Evolutionary conservation across 176 grass and related monocot genomes (phyloP).

Genomic region (Oryza australiensis): DNA sequence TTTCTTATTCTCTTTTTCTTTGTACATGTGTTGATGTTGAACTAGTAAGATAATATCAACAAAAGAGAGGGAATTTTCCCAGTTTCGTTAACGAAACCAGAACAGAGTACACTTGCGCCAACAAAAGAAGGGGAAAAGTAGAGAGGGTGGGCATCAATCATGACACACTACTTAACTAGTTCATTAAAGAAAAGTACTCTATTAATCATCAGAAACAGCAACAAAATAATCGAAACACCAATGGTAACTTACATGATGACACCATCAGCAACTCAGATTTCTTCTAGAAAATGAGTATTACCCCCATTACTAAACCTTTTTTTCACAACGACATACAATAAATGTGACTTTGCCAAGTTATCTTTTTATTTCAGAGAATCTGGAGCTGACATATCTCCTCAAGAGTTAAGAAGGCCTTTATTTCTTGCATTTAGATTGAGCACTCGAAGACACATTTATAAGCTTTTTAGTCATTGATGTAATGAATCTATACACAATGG

Average conservation of each 20-base stretch:
- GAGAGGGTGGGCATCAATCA: neutral
- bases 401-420: neutral
- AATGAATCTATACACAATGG: neutral
- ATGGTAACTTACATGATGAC: neutral
- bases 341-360: neutral
- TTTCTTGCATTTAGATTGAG: neutral
- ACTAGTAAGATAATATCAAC: neutral
- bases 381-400: neutral
- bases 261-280: neutral
- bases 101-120: neutral
- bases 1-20: neutral
- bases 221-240: neutral
- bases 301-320: neutral
- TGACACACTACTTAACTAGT: neutral
- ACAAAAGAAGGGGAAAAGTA: neutral
- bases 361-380: neutral
- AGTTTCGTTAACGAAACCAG: neutral
- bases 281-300: neutral
- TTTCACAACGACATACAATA: neutral
- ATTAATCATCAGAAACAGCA: neutral
- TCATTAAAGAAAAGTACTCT: neutral
- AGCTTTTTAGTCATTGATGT: conserved; percentile 1
- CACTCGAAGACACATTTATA: neutral
- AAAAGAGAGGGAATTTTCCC: neutral
- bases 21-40: neutral